Base-by-base conservation (phyloP, 495 filamentous ascomycete species). In the Tuber microsphaerosporum region DNA sequence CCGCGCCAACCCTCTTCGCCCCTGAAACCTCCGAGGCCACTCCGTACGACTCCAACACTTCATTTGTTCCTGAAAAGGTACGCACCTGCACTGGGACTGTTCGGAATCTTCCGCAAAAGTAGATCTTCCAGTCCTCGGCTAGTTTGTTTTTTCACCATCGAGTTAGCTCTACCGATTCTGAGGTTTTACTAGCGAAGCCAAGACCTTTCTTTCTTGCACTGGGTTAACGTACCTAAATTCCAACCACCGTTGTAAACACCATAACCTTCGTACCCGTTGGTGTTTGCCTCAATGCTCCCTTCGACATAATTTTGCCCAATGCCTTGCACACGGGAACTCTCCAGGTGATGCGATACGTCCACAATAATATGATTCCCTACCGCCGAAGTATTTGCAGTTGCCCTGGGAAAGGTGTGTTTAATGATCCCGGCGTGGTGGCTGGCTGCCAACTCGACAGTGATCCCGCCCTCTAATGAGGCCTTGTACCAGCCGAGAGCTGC, bases 341-440 rank as follows among this genome's bases (percentile, higher is more conserved):
- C 87, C 69, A 93, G 84, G 37, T 92, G 88, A 83, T 93, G 91
- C 9, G 90, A 91, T 20, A 92, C 88, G 83, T 93, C 91, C 31
- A 93, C 87, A 22, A 92, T 83, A 61, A 93, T 78, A 73, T 89
- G 89, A 26, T 85, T 84, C 72, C 82, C 83, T 31, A n/a, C n/a
- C 51, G 6, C 12, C 1, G 51, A 31, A 0, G 83, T 84, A 31
- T 71, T 72, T 0, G 48, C 51, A 12, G 34, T 44, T 69, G 74
- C 44, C 31, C 81, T 45, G 0, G 89, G 87, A 76, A 92, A 93
- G 0, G 84, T 86, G 82, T 92, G 91, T 31, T 87, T 87, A 77
- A 88, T 89, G 68, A 91, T 84, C 17, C 90, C 91, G 0, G 90
- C 88, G 75, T 88, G 89, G n/a, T 85, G 84, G 0, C 88, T 87